A percentile compares a stretch with the other conserved stretches of the same genome.
phyloP scores from a whole-genome alignment of 2,329 filamentous ascomycete species.

The Hypocrella siamensis region DNA sequence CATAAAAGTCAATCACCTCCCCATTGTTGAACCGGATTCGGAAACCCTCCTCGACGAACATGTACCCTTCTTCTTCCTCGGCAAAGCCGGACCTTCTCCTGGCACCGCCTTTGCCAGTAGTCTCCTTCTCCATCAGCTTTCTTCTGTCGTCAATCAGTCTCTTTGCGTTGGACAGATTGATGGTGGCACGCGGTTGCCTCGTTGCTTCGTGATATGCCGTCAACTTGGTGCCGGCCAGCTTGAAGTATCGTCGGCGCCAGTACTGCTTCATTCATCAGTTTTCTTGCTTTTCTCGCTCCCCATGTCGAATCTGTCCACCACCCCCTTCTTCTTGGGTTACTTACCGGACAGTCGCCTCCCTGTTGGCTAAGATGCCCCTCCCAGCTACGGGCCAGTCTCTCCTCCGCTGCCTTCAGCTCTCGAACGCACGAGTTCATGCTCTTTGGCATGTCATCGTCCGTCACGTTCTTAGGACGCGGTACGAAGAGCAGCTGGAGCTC shows the following conservation, averaged over 20 bases:
- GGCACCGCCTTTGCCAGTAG: conserved; percentile 56
- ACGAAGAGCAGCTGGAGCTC: conserved; percentile 91
- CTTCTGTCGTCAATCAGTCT: conserved; percentile 88
- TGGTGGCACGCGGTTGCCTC: conserved; percentile 86
- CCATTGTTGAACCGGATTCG: conserved; percentile 96
- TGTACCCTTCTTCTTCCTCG: conserved; percentile 97
- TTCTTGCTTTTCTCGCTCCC: neutral
- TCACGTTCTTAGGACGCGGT: conserved; percentile 71
- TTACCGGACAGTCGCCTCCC: conserved; percentile 91
- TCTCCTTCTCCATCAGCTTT: conserved; percentile 70
- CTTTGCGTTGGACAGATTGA: conserved; percentile 85
- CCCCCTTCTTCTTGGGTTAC: conserved; percentile 18
- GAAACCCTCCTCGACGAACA: conserved; percentile 99
- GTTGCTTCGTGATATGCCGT: conserved; percentile 95
- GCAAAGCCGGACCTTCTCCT: conserved; percentile 90
- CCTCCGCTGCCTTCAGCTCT: conserved; percentile 82
- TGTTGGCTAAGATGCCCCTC: conserved; percentile 91
- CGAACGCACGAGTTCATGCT: conserved; percentile 95
- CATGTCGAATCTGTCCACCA: neutral
- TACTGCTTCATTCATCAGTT: conserved; percentile 45
- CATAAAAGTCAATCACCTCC: conserved; percentile 97
- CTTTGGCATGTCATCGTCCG: conserved; percentile 96
- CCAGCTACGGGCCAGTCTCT: conserved; percentile 59
- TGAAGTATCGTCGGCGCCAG: conserved; percentile 97
- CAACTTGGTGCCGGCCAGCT: conserved; percentile 75